Base-by-base conservation (phyloP, 192 early-diverging fungal species). In the Geranomyces michiganensis region DNA sequence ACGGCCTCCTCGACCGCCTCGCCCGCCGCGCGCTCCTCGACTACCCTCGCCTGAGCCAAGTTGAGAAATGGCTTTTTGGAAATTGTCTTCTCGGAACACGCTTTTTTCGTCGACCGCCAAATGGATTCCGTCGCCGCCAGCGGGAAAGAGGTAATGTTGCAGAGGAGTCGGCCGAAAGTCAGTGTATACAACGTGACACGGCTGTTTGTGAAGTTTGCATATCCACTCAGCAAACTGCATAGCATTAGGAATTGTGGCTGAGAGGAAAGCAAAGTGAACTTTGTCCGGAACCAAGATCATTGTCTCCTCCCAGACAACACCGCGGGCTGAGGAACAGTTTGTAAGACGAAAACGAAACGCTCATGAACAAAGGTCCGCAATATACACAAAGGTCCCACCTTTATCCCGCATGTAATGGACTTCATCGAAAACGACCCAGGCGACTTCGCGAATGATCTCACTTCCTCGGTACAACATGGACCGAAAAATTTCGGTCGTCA, bases 151-250 rank as follows among this genome's bases (percentile, higher is more conserved):
- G 66, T 99, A 99, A 74, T 99, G 97, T 76, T 99, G 96, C 73
- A 99, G 78, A 3, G 97, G 97, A 2, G 95, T 96, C 10, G 97
- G 97, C 32, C 97, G 89, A 77, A 90, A 97, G 78, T 97, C 93
- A 14, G 97, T 99, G 77, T 96, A 97, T 3, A 99, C 96, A 64
- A 99, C 94, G 70, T 99, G 96, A 79, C 95, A 97, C n/a, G 95
- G 92, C 79, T 96, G 94, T 69, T 93, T 85, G 82, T 99, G 93
- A 31, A 93, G 91, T 70, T 92, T 93, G 71, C 90, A 91, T 69
- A 99, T 96, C 97, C 97, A 99, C 82, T 97, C 92, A 27, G 97
- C 95, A 85, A 99, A 99, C 76, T 99, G 92, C 90, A 96, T 92
- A 10, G 97, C 95, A 67, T 99, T 99, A 31, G 97, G 97, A 71